Base-by-base conservation (phyloP, 2,329 filamentous ascomycete genomes). In the Fusarium bactridioides region DNA sequence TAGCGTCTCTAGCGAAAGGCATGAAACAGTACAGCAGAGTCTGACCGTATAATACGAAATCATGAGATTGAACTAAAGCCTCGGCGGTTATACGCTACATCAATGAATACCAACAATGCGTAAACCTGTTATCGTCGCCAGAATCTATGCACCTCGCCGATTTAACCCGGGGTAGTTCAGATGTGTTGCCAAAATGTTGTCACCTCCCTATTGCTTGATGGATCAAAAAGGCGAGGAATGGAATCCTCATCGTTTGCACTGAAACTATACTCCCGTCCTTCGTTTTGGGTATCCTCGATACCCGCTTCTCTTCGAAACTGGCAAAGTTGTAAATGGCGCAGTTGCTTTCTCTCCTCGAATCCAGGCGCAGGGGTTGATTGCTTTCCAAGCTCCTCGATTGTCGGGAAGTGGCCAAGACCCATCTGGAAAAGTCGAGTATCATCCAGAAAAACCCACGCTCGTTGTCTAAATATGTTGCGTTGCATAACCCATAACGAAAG, bases 21-120 rank as follows among this genome's bases (percentile, higher is more conserved):
- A 31, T 18, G 10, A 9, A n/a, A n/a, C 1, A 29, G 13, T 9
- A 48, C 19, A 29, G 19, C 4, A 3, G 3, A 15, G 11, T 33
- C 16, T 33, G 21, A 33, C 9, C 1, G 7, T 23, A n/a, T 13
- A 10, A 7, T 4, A 50, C 10, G 3, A n/a, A 23, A 33, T 10
- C 15, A 10, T 33, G 15, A 23, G n/a, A 33, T 12, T 9, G 8
- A 7, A 33, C 11, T 4, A 31, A 23, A 23, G 6, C 11, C n/a
- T 23, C 4, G 2, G 4, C 8, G 5, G 7, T 33, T 8, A 23
- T 13, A n/a, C 2, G 6, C 9, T 4, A 4, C 16, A 13, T 13
- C 19, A n/a, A 33, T 12, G 11, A 19, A 18, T 23, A 23, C 4
- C 8, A 1, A 8, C 11, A 50, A 9, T 33, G 8, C 21, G 29